These are phyloP conservation scores for Micractinium conductrix DNA, from an alignment of 139 green algal species.

Conservation along the genomic window DNA sequence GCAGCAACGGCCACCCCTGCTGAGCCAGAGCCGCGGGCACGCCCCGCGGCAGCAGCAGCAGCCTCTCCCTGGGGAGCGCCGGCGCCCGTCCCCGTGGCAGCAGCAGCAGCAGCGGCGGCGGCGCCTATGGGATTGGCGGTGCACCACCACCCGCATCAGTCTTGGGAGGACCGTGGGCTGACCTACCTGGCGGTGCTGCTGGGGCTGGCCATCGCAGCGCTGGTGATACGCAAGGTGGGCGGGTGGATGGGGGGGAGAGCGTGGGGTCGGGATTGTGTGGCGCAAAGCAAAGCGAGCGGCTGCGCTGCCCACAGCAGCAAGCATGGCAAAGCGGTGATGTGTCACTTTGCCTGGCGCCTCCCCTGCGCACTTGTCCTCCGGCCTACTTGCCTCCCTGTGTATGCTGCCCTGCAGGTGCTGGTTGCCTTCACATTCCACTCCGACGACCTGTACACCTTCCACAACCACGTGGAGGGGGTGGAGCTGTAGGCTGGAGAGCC, in stretches of 20 bases:
- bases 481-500: too few relatives aligned
- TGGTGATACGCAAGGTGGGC: conserved; percentile 50
- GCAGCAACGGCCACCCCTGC: background rate
- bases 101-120: background rate
- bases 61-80: too few relatives aligned
- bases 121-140: background rate
- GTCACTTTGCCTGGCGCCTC: too few relatives aligned
- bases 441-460: conserved; percentile 18
- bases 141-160: background rate
- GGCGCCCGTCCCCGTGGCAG: too few relatives aligned
- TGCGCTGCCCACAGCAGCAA: background rate
- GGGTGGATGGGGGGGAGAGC: too few relatives aligned
- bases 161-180: conserved; percentile 58
- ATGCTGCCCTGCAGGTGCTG: background rate
- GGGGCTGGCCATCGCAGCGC: conserved; percentile 52
- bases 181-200: conserved; percentile 62
- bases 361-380: background rate
- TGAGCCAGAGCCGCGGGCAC: conserved; percentile 11
- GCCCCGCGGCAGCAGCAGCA: background rate
- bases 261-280: background rate
- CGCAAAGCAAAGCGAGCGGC: background rate
- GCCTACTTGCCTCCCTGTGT: background rate
- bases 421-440: conserved; percentile 3
- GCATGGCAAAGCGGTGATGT: too few relatives aligned
- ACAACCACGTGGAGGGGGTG: conserved; percentile 31